Evolutionary conservation across 2,329 filamentous ascomycete species (phyloP), one percentile per base, ranked within the genome.

Genomic region (Helminthosporium solani): DNA sequence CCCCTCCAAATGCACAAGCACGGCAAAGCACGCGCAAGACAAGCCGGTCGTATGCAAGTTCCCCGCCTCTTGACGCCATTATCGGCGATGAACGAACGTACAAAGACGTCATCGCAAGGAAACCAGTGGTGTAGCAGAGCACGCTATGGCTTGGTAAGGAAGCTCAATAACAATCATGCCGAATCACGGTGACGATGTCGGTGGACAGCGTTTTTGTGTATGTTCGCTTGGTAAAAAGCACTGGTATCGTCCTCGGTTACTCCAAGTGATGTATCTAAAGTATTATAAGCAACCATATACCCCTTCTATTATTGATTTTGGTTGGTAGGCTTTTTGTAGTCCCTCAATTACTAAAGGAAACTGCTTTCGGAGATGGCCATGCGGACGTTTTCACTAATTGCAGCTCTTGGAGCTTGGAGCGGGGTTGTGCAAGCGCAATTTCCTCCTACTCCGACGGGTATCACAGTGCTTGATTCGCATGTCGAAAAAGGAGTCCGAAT

Each of bases 401-500:
- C 43, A 38, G 49, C 50, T n/a, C 23, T 57, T 27, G 51, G 49
- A 14, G 43, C 50, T 14, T 36, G 63, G 41, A 43, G 43, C 40
- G 46, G 46, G 27, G 4, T 60, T 7, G 40, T 42, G 12, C 18
- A 43, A 12, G 66, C 67, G 30, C 71, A 74, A 36, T 70, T 74
- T 20, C 74, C 74, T 35, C 67, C 71, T 12, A 57, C 54, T 28
- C 66, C 67, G 4, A 64, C 67, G 36, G 70, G 66, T 3, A 51
- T 75, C 1, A 68, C 68, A 12, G 58, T 70, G 11, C 53, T 75
- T 7, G 60, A 69, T 14, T 73, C 73, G 11, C 61, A 67, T 25
- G 56, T 72, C 31, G 62, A 72, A 42, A 62, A 72, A 15, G 70
- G 68, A 18, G 58, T 75, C 16, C 63, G 62, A 8, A 72, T 77